phyloP scores from a whole-genome alignment of 805 yeast species.

The Myxozyma geophila region DNA sequence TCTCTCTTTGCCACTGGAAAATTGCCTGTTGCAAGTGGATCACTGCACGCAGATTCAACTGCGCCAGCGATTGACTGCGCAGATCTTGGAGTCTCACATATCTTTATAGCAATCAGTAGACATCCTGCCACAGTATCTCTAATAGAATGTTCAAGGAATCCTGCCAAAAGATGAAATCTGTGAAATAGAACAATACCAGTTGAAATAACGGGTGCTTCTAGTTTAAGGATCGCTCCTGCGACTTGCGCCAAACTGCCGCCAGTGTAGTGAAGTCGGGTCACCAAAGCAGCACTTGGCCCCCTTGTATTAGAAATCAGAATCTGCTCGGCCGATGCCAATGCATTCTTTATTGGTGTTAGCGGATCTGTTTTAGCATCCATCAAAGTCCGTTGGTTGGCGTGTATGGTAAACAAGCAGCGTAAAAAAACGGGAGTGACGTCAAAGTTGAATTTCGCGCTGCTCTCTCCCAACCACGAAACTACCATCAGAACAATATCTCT shows the following conservation, averaged over 20 bases:
- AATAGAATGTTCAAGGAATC: conserved; percentile 26
- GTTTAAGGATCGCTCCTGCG: conserved; percentile 29
- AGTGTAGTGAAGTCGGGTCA: conserved; percentile 18
- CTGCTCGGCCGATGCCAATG: conserved; percentile 32
- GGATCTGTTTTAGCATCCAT: conserved; percentile 2
- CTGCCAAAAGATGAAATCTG: conserved; percentile 29
- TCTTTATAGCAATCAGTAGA: conserved; percentile 30
- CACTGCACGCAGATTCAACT: conserved; percentile 18
- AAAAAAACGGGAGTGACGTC: no score
- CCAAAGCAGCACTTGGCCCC: conserved; percentile 11
- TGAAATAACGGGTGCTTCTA: conserved; percentile 17
- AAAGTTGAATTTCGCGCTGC: no score
- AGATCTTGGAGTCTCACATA: conserved; percentile 18
- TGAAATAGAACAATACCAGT: conserved; percentile 33
- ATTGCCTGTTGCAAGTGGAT: conserved; percentile 24
- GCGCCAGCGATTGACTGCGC: conserved; percentile 21
- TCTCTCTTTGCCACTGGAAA: background rate
- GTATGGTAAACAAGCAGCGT: no score
- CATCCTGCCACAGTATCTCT: conserved; percentile 22
- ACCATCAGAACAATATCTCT: no score
- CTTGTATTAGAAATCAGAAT: conserved; percentile 12
- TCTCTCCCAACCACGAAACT: no score
- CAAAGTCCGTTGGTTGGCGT: no score
- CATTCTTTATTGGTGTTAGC: conserved; percentile 19
- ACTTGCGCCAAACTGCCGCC: conserved; percentile 31